These are phyloP conservation scores for Daldinia grandis DNA, from an alignment of 495 filamentous ascomycete species.

Conservation along the genomic window DNA sequence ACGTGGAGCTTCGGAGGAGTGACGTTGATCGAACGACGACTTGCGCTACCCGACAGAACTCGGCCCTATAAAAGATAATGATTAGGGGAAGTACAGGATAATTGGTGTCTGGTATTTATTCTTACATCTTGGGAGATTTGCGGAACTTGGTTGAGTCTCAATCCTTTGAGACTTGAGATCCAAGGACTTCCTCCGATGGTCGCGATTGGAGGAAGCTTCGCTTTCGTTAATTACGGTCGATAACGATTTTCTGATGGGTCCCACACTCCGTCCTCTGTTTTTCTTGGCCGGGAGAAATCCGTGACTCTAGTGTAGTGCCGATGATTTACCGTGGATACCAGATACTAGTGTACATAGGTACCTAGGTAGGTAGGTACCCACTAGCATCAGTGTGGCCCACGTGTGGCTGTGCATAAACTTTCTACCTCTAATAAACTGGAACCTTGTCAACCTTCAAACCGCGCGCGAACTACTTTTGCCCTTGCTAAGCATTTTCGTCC, in stretches of 20 bases:
- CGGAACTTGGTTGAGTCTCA: not conserved
- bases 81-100: not conserved
- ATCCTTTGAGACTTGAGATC: conserved; percentile 11
- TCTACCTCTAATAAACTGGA: not conserved
- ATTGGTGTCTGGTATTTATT: not conserved
- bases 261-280: not conserved
- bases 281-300: not conserved
- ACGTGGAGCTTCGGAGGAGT: conserved; percentile 23
- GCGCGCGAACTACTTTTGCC: conserved; percentile 11
- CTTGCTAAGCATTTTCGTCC: conserved; percentile 17
- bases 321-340: too few species aligned
- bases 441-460: conserved; percentile 27
- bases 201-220: not conserved
- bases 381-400: not conserved
- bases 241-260: not conserved
- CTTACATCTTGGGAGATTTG: conserved; percentile 22
- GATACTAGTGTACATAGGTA: too few species aligned
- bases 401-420: conserved; percentile 11
- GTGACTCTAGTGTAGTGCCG: not conserved
- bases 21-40: conserved; percentile 33
- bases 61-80: conserved; percentile 31
- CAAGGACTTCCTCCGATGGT: not conserved
- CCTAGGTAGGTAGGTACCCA: not conserved
- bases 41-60: conserved; percentile 38
- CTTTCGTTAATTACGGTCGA: not conserved